These are phyloP conservation scores for Mortierella antarctica DNA, from an alignment of 192 early-diverging fungal species.

Conservation along the genomic window DNA sequence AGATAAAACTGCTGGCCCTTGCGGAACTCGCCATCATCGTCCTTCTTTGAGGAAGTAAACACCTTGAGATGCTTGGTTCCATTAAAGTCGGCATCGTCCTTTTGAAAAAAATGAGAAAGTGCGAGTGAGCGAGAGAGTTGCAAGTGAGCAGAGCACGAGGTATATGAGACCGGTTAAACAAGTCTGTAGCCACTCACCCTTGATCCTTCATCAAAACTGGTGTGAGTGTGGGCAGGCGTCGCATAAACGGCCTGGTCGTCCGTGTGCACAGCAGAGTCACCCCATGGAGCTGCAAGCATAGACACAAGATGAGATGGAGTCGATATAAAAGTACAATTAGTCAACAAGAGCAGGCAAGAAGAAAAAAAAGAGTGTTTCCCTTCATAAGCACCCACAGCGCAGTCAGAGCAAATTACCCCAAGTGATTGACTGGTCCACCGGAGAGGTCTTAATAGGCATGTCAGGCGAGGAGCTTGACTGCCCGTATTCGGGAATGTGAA, in stretches of 20 bases:
- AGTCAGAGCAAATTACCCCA: slow-evolving; percentile 22
- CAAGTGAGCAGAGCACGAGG: slow-evolving; percentile 5
- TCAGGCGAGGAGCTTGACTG: slow-evolving; percentile 48
- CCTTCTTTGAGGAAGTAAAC: slow-evolving; percentile 53
- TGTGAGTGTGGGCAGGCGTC: slow-evolving; percentile 36
- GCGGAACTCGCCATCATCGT: slow-evolving; percentile 53
- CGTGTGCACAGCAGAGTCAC: slow-evolving; percentile 7
- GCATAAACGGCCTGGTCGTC: slow-evolving; percentile 32
- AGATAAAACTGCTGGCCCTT: slow-evolving; percentile 54
- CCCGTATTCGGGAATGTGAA: slow-evolving; percentile 31
- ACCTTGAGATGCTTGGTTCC: slow-evolving; percentile 47
- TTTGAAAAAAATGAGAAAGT: not conserved
- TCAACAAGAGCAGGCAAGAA: not conserved
- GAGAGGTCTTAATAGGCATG: slow-evolving; percentile 45
- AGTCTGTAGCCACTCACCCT: slow-evolving; percentile 21
- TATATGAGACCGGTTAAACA: not conserved
- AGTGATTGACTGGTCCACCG: slow-evolving; percentile 27
- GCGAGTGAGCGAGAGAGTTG: not conserved
- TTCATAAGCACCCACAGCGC: too few relatives aligned
- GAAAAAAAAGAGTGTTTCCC: not conserved
- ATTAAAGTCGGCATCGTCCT: slow-evolving; percentile 30
- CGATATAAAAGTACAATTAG: not conserved
- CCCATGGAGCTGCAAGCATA: slow-evolving; percentile 30
- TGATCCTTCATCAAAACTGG: slow-evolving; percentile 41
- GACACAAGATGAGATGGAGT: not conserved